Base-by-base conservation (phyloP, 129 eudicot genomes). In the Escallonia herrerae region DNA sequence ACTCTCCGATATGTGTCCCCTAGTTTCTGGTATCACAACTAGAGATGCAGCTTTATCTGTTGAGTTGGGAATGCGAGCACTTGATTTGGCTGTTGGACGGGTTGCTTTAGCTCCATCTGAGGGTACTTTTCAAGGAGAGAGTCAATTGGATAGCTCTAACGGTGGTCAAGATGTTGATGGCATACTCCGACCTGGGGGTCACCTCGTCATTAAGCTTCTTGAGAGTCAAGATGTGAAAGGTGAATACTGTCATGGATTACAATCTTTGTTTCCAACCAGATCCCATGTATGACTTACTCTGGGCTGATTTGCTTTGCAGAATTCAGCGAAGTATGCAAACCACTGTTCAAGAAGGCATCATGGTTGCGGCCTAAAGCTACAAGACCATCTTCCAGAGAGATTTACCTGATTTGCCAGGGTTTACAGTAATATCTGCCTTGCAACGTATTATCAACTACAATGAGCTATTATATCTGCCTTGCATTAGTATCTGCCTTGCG, bases 1-100 rank as follows among this genome's bases (percentile, higher is more conserved):
- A 46, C 85, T 91, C 70, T 91, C 97, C n/a, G 97, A 91, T 69
- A 91, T 91, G 97, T 91, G 97, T 62, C 97, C 96, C 56, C 75
- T 68, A 40, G 95, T 91, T 40, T 85, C 97, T 46, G 97, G 97
- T 58, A 91, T 91, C 80, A 82, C 87, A 47, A 79, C 85, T 47
- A 77, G 85, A 80, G 96, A 91, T 60, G 87, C 97, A 5, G 89
- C 96, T 71, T 77, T 91, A 79, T 91, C 97, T 66, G 74, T 83
- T 71, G 96, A 91, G 66, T 78, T 91, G 72, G 97, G 95, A 8
- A 87, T 87, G 96, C 81, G 85, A 58, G 95, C 96, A 13, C 81
- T 91, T 58, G 88, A 87, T 79, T 73, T 91, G 77, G 96, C 97
- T 38, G 85, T 91, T 63, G 96, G 97, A 50, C 52, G 72, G 62